A percentile compares a stretch with the other conserved stretches of the same genome.
Conservation (phyloP, 345 rosid species). For the Schrenkiella parvula region DNA sequence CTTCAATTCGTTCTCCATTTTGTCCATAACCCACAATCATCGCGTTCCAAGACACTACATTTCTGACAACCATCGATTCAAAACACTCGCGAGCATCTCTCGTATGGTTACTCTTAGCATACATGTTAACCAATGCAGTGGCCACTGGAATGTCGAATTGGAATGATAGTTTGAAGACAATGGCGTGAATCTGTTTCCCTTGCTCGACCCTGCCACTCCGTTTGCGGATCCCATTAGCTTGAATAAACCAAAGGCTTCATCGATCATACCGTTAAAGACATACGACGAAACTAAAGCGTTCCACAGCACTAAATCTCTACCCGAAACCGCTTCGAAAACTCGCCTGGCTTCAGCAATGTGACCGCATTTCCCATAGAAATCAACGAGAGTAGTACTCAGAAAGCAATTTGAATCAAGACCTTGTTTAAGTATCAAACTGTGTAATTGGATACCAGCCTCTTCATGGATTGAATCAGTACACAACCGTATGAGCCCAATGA, state of each 20-base stretch:
- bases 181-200: slow-evolving; percentile 56
- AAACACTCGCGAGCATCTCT: slow-evolving; percentile 48
- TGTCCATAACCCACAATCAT: slow-evolving; percentile 61
- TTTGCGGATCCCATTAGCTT: slow-evolving; percentile 40
- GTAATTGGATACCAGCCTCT: slow-evolving; percentile 47
- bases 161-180: slow-evolving; percentile 42
- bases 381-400: slow-evolving; percentile 46
- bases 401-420: slow-evolving; percentile 44
- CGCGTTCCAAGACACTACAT: slow-evolving; percentile 65
- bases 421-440: slow-evolving; percentile 46
- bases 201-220: slow-evolving; percentile 33
- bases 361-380: slow-evolving; percentile 69
- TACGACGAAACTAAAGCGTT: slow-evolving; percentile 58
- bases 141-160: slow-evolving; percentile 49
- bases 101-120: slow-evolving; percentile 43
- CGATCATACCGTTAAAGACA: slow-evolving; percentile 40
- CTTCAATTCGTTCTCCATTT: slow-evolving; percentile 46
- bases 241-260: slow-evolving; percentile 44
- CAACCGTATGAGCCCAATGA: slow-evolving; percentile 49
- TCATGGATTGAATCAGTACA: slow-evolving; percentile 39
- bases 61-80: slow-evolving; percentile 48
- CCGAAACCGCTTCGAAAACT: slow-evolving; percentile 40
- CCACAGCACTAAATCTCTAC: slow-evolving; percentile 58
- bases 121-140: slow-evolving; percentile 58
- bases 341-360: slow-evolving; percentile 39